Evolutionary conservation across 768 basidiomycete species (phyloP).

Genomic region (Hericium rajendrae): DNA sequence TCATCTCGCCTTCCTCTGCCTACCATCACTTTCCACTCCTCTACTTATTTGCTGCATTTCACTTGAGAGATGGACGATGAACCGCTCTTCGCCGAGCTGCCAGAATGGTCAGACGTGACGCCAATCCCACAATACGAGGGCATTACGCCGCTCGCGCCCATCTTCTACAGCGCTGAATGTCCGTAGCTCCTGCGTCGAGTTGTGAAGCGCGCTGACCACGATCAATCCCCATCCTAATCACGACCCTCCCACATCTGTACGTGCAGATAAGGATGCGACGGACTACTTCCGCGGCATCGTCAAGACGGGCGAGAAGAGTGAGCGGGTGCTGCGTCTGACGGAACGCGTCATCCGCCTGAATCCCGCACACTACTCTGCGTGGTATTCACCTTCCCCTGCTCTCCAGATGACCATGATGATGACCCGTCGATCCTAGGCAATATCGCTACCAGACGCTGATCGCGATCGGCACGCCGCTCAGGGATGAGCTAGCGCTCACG

Average conservation of each 20-base stretch:
- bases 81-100: conserved; percentile 46
- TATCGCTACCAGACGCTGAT: conserved; percentile 87
- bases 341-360: conserved; percentile 84
- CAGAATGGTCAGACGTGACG: conserved; percentile 72
- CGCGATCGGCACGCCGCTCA: conserved; percentile 53
- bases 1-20: neutral
- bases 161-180: conserved; percentile 89
- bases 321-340: conserved; percentile 78
- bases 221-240: neutral
- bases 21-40: neutral
- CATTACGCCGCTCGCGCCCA: conserved; percentile 74
- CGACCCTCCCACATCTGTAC: neutral
- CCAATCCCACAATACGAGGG: conserved; percentile 79
- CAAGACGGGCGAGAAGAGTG: conserved; percentile 66
- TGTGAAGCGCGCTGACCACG: neutral
- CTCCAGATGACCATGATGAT: neutral
- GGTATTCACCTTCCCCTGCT: conserved; percentile 41
- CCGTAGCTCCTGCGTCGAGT: conserved; percentile 23
- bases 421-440: conserved; percentile 52
- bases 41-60: neutral
- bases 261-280: conserved; percentile 82
- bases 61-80: neutral
- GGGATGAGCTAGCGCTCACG: conserved; percentile 76
- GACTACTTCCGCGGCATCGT: conserved; percentile 86
- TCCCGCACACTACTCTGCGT: conserved; percentile 95